phyloP scores from a whole-genome alignment of 106 monocot genomes.

The Dioscorea alata region DNA sequence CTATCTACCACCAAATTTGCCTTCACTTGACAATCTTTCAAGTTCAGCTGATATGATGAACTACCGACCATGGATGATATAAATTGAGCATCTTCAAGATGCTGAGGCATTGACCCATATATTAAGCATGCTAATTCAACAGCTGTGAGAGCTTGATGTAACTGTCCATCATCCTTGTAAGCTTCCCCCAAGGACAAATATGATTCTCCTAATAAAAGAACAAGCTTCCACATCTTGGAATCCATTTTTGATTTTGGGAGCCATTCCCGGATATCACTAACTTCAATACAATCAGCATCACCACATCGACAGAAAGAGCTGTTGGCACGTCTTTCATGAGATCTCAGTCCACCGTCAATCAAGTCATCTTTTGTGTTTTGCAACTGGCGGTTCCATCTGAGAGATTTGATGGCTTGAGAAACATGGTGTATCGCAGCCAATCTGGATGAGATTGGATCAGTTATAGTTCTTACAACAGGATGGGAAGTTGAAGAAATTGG shows the following conservation, averaged over 20 bases:
- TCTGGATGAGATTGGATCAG: slow-evolving; percentile 89
- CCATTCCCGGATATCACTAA: slow-evolving; percentile 98
- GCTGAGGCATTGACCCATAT: slow-evolving; percentile 97
- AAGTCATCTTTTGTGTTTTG: slow-evolving; percentile 45
- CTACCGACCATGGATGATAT: slow-evolving; percentile 71
- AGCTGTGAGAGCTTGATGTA: slow-evolving; percentile 69
- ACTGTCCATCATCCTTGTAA: slow-evolving; percentile 74
- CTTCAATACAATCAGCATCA: slow-evolving; percentile 90
- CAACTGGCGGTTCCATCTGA: slow-evolving; percentile 90
- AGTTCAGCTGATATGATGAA: slow-evolving; percentile 20
- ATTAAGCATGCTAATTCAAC: slow-evolving; percentile 85
- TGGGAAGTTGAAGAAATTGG: slow-evolving; percentile 22
- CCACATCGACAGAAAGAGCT: slow-evolving; percentile 77
- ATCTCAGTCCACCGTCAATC: slow-evolving; percentile 27
- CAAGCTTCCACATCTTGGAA: slow-evolving; percentile 92
- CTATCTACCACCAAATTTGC: slow-evolving; percentile 16
- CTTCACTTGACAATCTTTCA: slow-evolving; percentile 12
- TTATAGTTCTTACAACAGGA: slow-evolving; percentile 36
- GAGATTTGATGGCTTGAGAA: slow-evolving; percentile 98
- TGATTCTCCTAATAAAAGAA: slow-evolving; percentile 93
- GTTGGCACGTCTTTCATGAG: slow-evolving; percentile 30
- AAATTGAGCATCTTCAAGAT: slow-evolving; percentile 74
- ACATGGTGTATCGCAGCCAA: slow-evolving; percentile 96
- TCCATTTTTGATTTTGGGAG: slow-evolving; percentile 91
- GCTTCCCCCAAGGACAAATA: slow-evolving; percentile 94